These are phyloP conservation scores for Aspergillus olivimuriae DNA, from an alignment of 495 filamentous ascomycete species.

Conservation along the genomic window DNA sequence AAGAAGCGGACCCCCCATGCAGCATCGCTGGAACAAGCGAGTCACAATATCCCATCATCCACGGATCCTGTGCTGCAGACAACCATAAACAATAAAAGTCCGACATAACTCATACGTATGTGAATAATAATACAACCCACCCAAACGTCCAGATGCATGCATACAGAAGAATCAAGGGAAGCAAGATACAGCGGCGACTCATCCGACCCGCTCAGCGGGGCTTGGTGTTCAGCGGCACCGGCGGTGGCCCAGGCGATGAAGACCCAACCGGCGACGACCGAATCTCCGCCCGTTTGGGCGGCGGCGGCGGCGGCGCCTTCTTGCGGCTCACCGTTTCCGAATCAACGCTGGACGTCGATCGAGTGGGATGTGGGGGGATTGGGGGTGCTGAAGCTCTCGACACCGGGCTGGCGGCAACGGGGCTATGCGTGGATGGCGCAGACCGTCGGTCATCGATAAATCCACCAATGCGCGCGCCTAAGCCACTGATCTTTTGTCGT, in stretches of 20 bases:
- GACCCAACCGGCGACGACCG: slow-evolving; percentile 24
- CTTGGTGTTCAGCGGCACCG: slow-evolving; percentile 35
- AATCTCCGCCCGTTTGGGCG: slow-evolving; percentile 52
- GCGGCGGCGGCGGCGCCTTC: slow-evolving; percentile 64
- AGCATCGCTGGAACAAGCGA: no score
- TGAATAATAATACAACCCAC: no score
- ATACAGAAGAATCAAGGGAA: no score
- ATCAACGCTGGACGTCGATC: slow-evolving; percentile 9
- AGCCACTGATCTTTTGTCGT: slow-evolving; percentile 46
- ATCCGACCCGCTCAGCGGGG: slow-evolving; percentile 30
- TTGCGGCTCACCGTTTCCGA: slow-evolving; percentile 33
- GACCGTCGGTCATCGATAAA: slow-evolving; percentile 32
- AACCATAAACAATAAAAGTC: no score
- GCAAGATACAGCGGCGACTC: no score
- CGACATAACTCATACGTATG: no score
- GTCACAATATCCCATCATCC: no score
- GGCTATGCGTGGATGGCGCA: slow-evolving; percentile 14
- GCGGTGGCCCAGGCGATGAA: slow-evolving; percentile 29
- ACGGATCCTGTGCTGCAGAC: no score
- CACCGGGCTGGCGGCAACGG: no score
- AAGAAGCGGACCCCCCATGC: no score
- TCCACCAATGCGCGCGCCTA: slow-evolving; percentile 24
- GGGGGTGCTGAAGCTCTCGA: no score
- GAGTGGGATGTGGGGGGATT: slow-evolving; percentile 20
- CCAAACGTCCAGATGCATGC: no score